Percentiles rank a stretch among this genome's conserved stretches.
These are phyloP conservation scores for Macrocybe sp. DNA, from an alignment of 1,284 basidiomycete genomes.

Conservation along the genomic window DNA sequence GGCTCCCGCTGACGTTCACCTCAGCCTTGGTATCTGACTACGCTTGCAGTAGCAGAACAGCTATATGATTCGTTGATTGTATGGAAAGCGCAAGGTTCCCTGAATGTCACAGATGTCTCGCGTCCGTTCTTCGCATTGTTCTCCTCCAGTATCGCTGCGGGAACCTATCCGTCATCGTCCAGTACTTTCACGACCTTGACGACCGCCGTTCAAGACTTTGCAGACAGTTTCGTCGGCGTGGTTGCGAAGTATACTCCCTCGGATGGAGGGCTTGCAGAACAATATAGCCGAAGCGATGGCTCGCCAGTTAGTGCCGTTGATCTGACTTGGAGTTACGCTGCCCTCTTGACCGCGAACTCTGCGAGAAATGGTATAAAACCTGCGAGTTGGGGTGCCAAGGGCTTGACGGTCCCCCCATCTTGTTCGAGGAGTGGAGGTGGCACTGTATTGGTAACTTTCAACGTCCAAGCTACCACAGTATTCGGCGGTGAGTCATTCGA, in stretches of 20 bases:
- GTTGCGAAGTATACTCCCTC: slow-evolving; percentile 43
- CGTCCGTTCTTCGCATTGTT: slow-evolving; percentile 51
- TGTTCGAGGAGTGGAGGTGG: slow-evolving; percentile 32
- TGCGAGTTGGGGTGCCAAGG: slow-evolving; percentile 57
- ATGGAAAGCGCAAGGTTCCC: slow-evolving; percentile 39
- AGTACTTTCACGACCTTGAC: slow-evolving; percentile 34
- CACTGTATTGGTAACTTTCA: slow-evolving; percentile 51
- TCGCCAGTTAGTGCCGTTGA: slow-evolving; percentile 40
- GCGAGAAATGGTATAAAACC: slow-evolving; percentile 35
- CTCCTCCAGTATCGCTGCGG: slow-evolving; percentile 29
- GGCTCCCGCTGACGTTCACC: neutral
- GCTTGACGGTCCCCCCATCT: slow-evolving; percentile 38
- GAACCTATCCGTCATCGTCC: slow-evolving; percentile 36
- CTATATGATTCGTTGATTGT: slow-evolving; percentile 49
- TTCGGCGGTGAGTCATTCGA: slow-evolving; percentile 40
- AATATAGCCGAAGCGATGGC: slow-evolving; percentile 37
- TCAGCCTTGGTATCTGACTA: slow-evolving; percentile 34
- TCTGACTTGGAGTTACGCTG: slow-evolving; percentile 53
- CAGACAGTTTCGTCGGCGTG: slow-evolving; percentile 45
- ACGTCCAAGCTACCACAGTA: slow-evolving; percentile 47
- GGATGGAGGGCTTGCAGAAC: slow-evolving; percentile 42
- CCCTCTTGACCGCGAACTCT: slow-evolving; percentile 39
- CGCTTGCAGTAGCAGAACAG: slow-evolving; percentile 54
- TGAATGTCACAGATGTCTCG: slow-evolving; percentile 43
- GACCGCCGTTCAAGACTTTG: slow-evolving; percentile 35